Percentiles rank a stretch among this genome's conserved stretches.
Evolutionary conservation across 2,329 filamentous ascomycete genomes (phyloP).

Genomic region (Sclerotinia nivalis): DNA sequence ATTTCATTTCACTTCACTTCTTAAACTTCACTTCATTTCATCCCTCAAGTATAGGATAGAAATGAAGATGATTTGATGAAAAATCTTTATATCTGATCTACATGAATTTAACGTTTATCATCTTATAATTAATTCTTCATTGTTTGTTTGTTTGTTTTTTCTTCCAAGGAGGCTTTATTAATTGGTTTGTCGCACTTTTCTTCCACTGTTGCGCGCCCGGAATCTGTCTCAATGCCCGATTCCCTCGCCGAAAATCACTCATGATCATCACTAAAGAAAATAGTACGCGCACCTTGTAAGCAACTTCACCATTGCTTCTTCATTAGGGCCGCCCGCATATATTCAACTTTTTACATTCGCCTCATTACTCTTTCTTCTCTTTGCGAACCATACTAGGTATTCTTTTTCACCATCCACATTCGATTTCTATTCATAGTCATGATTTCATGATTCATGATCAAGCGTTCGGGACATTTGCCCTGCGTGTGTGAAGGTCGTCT

Average conservation of each 20-base stretch:
- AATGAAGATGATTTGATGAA: background rate
- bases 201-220: background rate
- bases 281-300: background rate
- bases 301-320: background rate
- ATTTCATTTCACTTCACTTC: background rate
- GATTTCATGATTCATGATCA: background rate
- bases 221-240: slow-evolving; percentile 9
- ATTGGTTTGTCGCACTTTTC: background rate
- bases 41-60: background rate
- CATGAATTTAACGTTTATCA: too few relatives aligned
- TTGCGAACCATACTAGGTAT: background rate
- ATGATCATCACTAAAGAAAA: background rate
- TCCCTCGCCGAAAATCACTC: slow-evolving; percentile 21
- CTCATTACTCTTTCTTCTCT: background rate
- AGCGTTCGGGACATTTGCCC: slow-evolving; percentile 12
- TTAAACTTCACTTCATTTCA: background rate
- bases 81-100: too few relatives aligned
- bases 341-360: background rate
- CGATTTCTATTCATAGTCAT: background rate
- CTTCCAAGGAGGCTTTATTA: background rate
- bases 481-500: background rate
- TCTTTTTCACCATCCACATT: background rate
- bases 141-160: background rate
- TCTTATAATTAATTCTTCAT: background rate
- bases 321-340: background rate